These are phyloP conservation scores for Vachellia collinsii DNA, from an alignment of 306 rosid genomes.

Conservation along the genomic window DNA sequence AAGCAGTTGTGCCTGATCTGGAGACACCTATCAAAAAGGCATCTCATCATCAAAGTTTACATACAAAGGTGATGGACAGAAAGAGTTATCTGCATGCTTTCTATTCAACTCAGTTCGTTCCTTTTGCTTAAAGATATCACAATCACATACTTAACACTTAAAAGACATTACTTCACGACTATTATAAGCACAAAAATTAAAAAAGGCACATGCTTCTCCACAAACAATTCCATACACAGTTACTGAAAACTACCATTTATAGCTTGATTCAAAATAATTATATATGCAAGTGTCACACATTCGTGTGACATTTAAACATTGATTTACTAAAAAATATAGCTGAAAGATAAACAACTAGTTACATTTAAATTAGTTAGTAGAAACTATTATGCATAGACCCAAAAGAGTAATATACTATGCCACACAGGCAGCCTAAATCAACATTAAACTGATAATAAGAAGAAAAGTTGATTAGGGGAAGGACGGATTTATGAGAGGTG, in stretches of 20 bases:
- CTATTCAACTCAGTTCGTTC: too few relatives aligned
- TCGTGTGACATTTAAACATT: slow-evolving; percentile 4
- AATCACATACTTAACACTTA: too few relatives aligned
- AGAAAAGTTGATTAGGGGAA: not conserved
- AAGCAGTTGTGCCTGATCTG: slow-evolving; percentile 96
- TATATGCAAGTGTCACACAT: not conserved
- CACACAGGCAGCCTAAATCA: not conserved
- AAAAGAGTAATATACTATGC: not conserved
- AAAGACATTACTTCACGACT: too few relatives aligned
- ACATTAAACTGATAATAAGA: not conserved
- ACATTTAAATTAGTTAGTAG: slow-evolving; percentile 4
- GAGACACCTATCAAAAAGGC: slow-evolving; percentile 70
- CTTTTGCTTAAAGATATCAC: too few relatives aligned
- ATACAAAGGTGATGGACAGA: slow-evolving; percentile 10
- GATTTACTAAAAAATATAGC: not conserved
- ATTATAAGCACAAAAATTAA: not conserved
- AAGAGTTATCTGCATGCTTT: slow-evolving; percentile 2
- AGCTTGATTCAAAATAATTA: not conserved
- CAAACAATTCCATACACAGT: slow-evolving; percentile 11
- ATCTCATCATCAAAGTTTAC: slow-evolving; percentile 36
- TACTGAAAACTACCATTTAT: slow-evolving; percentile 5
- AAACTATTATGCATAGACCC: not conserved
- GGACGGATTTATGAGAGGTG: slow-evolving; percentile 1
- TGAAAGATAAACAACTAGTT: not conserved
- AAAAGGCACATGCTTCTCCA: not conserved